These are phyloP conservation scores for Curvularia spicifera DNA, from an alignment of 2,329 filamentous ascomycete genomes.

Conservation along the genomic window DNA sequence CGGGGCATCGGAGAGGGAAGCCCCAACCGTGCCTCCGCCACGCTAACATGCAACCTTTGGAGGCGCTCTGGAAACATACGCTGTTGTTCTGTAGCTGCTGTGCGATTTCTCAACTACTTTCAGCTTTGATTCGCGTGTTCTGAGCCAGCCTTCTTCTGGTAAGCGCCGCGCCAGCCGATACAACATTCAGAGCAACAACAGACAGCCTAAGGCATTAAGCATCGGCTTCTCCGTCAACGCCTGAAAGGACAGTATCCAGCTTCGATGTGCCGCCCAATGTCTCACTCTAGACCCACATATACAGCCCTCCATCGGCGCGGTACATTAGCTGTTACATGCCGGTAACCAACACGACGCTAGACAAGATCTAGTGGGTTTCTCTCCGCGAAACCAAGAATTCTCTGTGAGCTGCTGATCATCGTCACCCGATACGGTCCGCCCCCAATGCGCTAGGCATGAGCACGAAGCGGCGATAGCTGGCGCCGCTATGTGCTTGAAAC, in stretches of 20 bases:
- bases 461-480: not conserved
- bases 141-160: conserved; percentile 9
- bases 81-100: conserved; percentile 6
- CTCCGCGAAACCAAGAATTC: not conserved
- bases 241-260: conserved; percentile 1
- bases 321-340: conserved; percentile 9
- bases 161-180: conserved; percentile 15
- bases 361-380: not conserved
- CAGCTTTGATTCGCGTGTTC: conserved; percentile 2
- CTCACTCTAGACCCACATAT: conserved; percentile 12
- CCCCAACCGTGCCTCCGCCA: conserved; percentile 29
- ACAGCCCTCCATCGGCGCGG: conserved; percentile 5
- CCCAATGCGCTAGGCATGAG: conserved; percentile 11
- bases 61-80: conserved; percentile 9
- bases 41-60: conserved; percentile 12
- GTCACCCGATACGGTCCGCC: conserved; percentile 6
- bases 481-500: conserved; percentile 1
- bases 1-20: conserved; percentile 12
- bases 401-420: conserved; percentile 12
- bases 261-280: conserved; percentile 6
- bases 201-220: conserved; percentile 15
- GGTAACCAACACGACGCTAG: conserved; percentile 16
- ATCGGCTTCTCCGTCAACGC: conserved; percentile 1
- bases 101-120: conserved; percentile 3
- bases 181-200: conserved; percentile 6